A percentile compares a stretch with the other conserved stretches of the same genome.
Conservation (phyloP, 768 basidiomycete species). For the Hydnomerulius pinastri region DNA sequence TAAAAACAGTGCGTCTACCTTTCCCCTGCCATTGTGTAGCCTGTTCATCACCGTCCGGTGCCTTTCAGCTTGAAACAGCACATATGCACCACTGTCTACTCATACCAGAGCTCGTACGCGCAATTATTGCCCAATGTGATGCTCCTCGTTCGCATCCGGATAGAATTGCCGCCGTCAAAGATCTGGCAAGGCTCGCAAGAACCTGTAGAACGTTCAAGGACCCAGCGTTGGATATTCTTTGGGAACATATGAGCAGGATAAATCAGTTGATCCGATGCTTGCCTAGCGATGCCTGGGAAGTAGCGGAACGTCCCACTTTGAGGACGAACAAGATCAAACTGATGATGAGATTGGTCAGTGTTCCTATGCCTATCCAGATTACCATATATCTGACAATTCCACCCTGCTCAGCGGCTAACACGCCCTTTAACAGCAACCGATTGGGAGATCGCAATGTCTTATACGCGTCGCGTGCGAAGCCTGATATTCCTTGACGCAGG, state of each 20-base stretch:
- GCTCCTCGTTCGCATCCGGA: no score
- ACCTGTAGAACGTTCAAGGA: constrained; percentile 2
- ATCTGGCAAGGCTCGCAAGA: background rate
- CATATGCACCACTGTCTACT: no score
- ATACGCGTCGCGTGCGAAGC: background rate
- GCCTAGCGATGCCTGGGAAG: background rate
- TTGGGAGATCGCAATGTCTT: background rate
- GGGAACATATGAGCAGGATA: background rate
- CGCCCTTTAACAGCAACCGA: background rate
- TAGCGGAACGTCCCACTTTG: background rate
- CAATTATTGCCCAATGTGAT: no score
- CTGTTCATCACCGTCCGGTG: no score
- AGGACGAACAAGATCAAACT: background rate
- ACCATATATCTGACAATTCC: background rate
- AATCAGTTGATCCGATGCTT: background rate
- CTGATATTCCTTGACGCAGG: background rate
- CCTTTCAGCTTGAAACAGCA: no score
- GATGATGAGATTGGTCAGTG: background rate
- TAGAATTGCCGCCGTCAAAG: no score
- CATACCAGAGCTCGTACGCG: no score
- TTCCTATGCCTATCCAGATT: background rate
- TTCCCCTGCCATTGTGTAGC: no score
- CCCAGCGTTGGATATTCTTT: background rate
- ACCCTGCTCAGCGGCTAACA: background rate
- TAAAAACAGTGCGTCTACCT: no score